Evolutionary conservation across 225 moss, liverwort and hornwort genomes (phyloP).

Genomic region (Takakia lepidozioides): DNA sequence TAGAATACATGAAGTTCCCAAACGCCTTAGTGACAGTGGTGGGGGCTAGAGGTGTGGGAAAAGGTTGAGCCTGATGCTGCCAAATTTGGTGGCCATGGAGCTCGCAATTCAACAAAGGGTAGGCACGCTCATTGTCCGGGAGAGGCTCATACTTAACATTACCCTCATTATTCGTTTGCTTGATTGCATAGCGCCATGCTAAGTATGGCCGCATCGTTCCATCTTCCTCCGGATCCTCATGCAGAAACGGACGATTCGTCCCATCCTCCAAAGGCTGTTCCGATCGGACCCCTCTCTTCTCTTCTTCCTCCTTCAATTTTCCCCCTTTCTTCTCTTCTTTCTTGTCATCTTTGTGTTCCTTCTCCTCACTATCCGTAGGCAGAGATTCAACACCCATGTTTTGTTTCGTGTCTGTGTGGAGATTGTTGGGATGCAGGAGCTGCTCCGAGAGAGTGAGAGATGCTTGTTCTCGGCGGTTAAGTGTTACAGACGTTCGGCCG

Average conservation of each 20-base stretch:
- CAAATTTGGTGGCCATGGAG: slow-evolving; percentile 30
- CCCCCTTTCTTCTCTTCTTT: slow-evolving; percentile 11
- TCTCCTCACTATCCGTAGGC: too few species aligned
- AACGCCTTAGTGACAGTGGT: slow-evolving; percentile 23
- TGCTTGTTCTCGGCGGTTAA: too few species aligned
- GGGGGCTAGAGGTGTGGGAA: slow-evolving; percentile 17
- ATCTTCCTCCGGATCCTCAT: slow-evolving; percentile 23
- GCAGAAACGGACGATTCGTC: slow-evolving; percentile 27
- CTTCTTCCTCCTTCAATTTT: slow-evolving; percentile 1
- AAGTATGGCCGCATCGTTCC: slow-evolving; percentile 27
- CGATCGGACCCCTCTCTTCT: slow-evolving; percentile 28
- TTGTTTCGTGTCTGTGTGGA: too few species aligned
- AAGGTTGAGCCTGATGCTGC: slow-evolving; percentile 33
- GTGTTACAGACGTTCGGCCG: too few species aligned
- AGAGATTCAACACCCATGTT: too few species aligned
- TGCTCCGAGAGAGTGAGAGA: too few species aligned
- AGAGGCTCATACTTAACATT: slow-evolving; percentile 52
- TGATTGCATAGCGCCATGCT: slow-evolving; percentile 29
- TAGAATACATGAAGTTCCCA: slow-evolving; percentile 53
- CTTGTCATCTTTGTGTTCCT: too few species aligned
- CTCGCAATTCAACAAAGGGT: slow-evolving; percentile 41
- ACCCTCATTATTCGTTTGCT: slow-evolving; percentile 26
- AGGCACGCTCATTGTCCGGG: slow-evolving; percentile 46
- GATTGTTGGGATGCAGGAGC: too few species aligned
- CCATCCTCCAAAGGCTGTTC: slow-evolving; percentile 33